Percentiles rank a stretch among this genome's conserved stretches.
phyloP scores from a whole-genome alignment of 2,329 filamentous ascomycete genomes.

The Pseudopyrenochaeta lycopersici region DNA sequence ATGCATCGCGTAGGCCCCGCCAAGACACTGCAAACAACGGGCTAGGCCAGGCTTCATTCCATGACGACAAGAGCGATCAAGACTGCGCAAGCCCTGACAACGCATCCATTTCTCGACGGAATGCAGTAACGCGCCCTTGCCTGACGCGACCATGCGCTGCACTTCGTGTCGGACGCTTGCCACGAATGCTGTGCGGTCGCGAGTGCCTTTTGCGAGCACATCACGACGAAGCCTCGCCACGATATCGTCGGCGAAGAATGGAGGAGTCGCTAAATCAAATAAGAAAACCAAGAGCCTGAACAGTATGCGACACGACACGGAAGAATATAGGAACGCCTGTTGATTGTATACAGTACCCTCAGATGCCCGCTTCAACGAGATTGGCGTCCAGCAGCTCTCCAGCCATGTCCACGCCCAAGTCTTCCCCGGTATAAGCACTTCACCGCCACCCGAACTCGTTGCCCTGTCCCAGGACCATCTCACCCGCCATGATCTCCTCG shows the following conservation, averaged over 20 bases:
- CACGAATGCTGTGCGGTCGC: constrained; percentile 25
- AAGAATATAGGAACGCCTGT: too few relatives aligned
- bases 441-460: constrained; percentile 75
- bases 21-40: constrained; percentile 1
- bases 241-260: constrained; percentile 9
- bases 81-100: neutral
- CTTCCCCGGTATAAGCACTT: constrained; percentile 68
- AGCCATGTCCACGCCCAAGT: constrained; percentile 82
- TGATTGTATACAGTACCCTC: constrained; percentile 44
- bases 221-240: constrained; percentile 41
- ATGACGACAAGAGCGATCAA: constrained; percentile 5
- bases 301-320: constrained; percentile 20
- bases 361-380: constrained; percentile 82
- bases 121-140: constrained; percentile 36
- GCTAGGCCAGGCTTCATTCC: constrained; percentile 1
- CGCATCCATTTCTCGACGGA: constrained; percentile 3
- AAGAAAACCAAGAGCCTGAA: constrained; percentile 23
- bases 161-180: constrained; percentile 30
- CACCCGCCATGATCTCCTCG: constrained; percentile 82
- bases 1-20: neutral
- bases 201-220: constrained; percentile 16
- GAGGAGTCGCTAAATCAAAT: constrained; percentile 9
- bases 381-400: constrained; percentile 94
- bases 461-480: constrained; percentile 84
- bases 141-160: constrained; percentile 41